phyloP scores from a whole-genome alignment of 805 yeast genomes.

The Starmera quercuum region DNA sequence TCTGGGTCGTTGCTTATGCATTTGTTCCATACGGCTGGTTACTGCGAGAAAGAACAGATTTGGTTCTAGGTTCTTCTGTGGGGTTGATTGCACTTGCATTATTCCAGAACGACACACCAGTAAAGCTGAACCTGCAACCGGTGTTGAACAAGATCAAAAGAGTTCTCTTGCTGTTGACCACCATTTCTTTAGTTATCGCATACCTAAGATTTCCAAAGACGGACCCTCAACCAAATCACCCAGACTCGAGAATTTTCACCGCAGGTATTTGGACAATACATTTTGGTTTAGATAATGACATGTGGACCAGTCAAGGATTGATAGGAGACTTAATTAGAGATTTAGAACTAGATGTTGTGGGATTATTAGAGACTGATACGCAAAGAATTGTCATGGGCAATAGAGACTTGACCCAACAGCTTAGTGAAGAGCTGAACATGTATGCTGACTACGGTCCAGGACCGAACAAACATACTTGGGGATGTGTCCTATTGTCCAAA shows the following conservation, averaged over 20 bases:
- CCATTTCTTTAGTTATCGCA: constrained; percentile 44
- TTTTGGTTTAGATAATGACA: constrained; percentile 92
- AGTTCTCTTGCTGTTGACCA: constrained; percentile 28
- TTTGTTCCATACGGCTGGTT: constrained; percentile 93
- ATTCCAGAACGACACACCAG: constrained; percentile 7
- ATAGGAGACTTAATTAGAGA: constrained; percentile 80
- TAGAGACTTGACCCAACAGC: constrained; percentile 83
- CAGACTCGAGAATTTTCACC: constrained; percentile 64
- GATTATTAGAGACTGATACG: constrained; percentile 87
- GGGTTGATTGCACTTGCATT: constrained; percentile 47
- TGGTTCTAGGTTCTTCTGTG: constrained; percentile 55
- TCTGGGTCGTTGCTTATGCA: constrained; percentile 97
- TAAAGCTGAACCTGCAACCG: neutral
- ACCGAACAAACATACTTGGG: constrained; percentile 98
- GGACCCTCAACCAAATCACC: constrained; percentile 62
- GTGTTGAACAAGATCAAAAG: constrained; percentile 12
- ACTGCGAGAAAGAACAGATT: constrained; percentile 82
- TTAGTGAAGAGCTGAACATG: constrained; percentile 91
- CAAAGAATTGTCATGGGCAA: constrained; percentile 93
- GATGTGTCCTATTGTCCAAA: constrained; percentile 83
- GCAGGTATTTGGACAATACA: constrained; percentile 99
- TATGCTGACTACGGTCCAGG: constrained; percentile 97
- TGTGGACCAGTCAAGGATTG: constrained; percentile 94
- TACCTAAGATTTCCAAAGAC: constrained; percentile 49
- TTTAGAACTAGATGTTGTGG: constrained; percentile 85